Evolutionary conservation across 257 asterid species (phyloP), one percentile per base, ranked within the genome.

Genomic region (Scutellaria galericulata): DNA sequence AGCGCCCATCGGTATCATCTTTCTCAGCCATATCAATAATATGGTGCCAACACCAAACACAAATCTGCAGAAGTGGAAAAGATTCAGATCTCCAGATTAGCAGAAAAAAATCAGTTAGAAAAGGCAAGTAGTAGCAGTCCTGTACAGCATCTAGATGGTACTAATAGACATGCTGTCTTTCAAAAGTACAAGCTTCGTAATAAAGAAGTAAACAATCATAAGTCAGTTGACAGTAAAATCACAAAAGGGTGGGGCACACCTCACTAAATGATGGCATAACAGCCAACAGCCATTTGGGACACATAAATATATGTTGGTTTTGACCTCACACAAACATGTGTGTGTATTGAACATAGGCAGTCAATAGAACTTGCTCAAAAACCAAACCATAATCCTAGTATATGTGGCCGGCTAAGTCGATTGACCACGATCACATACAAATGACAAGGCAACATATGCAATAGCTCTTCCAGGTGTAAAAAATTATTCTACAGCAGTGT

Each of bases 1-100:
- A 95, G 14, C 99, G 95, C 46, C 99, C 98, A 77, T 87, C 95
- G 57, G 93, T 82, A 75, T 83, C 91, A 80, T 92, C 98, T 83
- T 92, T 95, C 89, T 92, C 99, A 59, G 98, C 99, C 98, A 95
- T 91, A 68, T 85, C 97, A 89, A 95, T 92, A 53, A 95, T 85
- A 64, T 95, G 99, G 82, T 95, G 98, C 99, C 99, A 95, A 78
- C 99, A 95, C 99, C 97, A 95, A 65, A 95, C 92, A 78, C 99
- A 95, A 50, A 95, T 87, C 99, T 91, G 85, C 73, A 79, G 37
- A 45, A 54, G 65, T 13, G 40, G 47, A 31, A 57, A 68, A 45
- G n/a, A 56, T 57, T 35, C 70, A 73, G n/a, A 70, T 5, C 18
- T 46, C 72, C 42, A 46, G 20, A 60, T 58, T 57, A 46, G 73